A percentile compares a stretch with the other conserved stretches of the same genome.
These are phyloP conservation scores for Eimeria falciformis DNA, from an alignment of 169 alveolate genomes.

Conservation along the genomic window DNA sequence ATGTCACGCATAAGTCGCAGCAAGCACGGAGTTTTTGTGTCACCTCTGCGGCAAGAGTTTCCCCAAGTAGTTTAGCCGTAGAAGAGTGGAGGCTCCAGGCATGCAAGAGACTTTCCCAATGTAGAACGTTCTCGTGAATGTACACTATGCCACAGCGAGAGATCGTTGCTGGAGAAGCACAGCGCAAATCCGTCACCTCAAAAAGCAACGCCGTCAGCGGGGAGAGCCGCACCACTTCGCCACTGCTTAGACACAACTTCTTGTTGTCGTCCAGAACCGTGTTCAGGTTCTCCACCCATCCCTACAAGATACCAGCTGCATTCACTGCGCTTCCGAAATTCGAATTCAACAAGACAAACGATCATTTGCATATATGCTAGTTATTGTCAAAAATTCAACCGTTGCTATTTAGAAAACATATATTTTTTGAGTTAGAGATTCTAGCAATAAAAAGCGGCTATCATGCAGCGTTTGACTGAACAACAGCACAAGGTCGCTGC, in stretches of 20 bases:
- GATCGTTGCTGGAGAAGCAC: conserved; percentile 97
- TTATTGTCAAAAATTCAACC: no score
- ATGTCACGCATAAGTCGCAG: conserved; percentile 43
- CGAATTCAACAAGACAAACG: no score
- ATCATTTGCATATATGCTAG: no score
- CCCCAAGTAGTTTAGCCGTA: conserved; percentile 59
- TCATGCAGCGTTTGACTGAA: no score
- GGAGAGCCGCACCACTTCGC: conserved; percentile 92
- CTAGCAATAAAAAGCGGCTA: no score
- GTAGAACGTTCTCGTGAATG: conserved; percentile 92
- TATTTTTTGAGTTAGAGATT: no score
- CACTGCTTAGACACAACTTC: conserved; percentile 93
- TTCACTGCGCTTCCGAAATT: no score
- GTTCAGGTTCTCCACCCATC: conserved; percentile 96
- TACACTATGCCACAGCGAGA: conserved; percentile 96
- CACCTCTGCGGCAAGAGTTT: conserved; percentile 16
- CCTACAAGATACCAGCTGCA: background rate
- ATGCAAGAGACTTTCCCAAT: conserved; percentile 93
- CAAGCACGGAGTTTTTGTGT: conserved; percentile 13
- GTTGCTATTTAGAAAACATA: no score
- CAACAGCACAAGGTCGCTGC: no score
- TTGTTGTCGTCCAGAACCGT: conserved; percentile 97
- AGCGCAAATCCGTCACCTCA: conserved; percentile 93
- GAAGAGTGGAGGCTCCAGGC: conserved; percentile 88
- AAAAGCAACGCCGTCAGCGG: conserved; percentile 92